Base-by-base conservation (phyloP, 176 grass and related monocot species). In the Tuctoria greenei region DNA sequence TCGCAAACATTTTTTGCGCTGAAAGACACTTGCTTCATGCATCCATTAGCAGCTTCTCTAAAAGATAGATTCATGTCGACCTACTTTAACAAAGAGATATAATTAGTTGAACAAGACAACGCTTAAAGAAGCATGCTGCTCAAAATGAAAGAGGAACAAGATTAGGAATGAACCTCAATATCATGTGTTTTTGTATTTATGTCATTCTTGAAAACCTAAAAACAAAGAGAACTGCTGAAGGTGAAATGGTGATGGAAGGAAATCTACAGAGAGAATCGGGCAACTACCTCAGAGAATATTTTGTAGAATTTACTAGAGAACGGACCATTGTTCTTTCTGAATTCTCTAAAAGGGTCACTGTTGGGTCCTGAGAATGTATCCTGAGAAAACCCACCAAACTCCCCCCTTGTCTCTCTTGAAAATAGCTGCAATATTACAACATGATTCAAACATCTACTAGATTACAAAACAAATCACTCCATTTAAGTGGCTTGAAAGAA, bases 221-320 rank as follows among this genome's bases (percentile, higher is more conserved):
- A 85, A 51, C 64, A 83, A 68, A 79, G 17, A 88, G 20, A 87
- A 88, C n/a, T 45, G 42, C 79, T 59, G 13, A 57, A 36, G 74
- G 12, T 49, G 69, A 42, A 56, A 82, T 11, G 14, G 37, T 1
- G 38, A 14, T 43, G 72, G 55, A 76, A 57, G 39, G 15, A 65
- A 67, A 72, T 15, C 40, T 27, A 17, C 36, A 62, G 42, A 65
- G 11, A 79, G 46, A 16, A 7, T 58, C 43, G 75, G 7, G 50
- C 52, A 81, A 83, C 26, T 67, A 97, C 95, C 95, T 93, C 88
- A 69, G 95, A 89, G 67, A 97, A 97, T 90, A 93, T 89, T 88
- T 88, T 93, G 31, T 92, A 97, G 69, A 97, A 97, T 76, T 79
- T 63, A 90, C 64, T 88, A 69, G 80, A 88, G 69, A 88, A 88